Conservation (phyloP, 345 rosid genomes). For the Gossypium arboreum region DNA sequence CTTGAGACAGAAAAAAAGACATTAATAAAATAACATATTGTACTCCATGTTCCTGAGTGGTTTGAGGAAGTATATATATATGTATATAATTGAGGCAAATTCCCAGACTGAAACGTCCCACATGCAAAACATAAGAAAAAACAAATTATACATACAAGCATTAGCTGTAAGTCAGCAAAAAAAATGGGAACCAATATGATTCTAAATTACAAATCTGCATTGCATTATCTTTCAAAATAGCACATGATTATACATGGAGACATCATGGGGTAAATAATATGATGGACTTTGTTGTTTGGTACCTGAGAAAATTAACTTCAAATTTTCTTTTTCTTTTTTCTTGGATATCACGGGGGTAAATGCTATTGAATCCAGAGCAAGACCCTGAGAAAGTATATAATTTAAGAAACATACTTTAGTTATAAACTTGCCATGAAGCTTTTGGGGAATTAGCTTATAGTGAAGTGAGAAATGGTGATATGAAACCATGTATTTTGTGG, state of each 20-base stretch:
- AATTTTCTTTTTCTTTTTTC: neutral
- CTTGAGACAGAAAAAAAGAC: neutral
- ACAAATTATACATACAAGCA: slow-evolving; percentile 5
- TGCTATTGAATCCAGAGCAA: neutral
- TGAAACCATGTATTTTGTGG: slow-evolving; percentile 11
- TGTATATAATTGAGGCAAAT: neutral
- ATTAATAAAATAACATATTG: neutral
- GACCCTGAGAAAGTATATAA: neutral
- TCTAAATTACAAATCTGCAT: slow-evolving; percentile 2
- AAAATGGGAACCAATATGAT: slow-evolving; percentile 10
- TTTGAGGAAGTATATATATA: neutral
- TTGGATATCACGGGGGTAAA: neutral
- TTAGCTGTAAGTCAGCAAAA: slow-evolving; percentile 28
- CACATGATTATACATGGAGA: slow-evolving; percentile 16
- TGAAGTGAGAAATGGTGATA: too few species aligned
- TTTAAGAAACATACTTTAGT: neutral
- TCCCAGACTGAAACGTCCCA: slow-evolving; percentile 23
- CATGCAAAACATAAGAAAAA: slow-evolving; percentile 21
- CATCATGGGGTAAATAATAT: neutral
- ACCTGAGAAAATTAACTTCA: neutral
- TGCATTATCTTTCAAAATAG: slow-evolving; percentile 7
- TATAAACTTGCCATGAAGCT: neutral
- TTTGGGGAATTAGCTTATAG: neutral
- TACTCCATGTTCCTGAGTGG: neutral
- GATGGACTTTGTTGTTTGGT: slow-evolving; percentile 6